Percentiles rank a stretch among this genome's conserved stretches.
Evolutionary conservation across 2,329 filamentous ascomycete genomes (phyloP).

Genomic region (Cladorrhinum sp.): DNA sequence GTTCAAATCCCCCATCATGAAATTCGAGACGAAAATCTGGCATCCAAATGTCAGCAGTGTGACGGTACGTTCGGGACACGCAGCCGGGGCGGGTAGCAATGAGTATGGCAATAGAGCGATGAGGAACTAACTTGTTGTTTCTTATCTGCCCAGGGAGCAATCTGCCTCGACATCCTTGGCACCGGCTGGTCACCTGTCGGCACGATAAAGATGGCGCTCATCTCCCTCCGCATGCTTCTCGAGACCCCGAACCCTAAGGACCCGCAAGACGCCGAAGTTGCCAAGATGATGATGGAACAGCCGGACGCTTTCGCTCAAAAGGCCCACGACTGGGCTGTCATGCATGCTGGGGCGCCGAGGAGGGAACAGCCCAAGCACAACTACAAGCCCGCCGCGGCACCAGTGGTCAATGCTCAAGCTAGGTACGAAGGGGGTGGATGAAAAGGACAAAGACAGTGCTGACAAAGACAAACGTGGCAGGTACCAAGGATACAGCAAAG

Average conservation of each 20-base stretch:
- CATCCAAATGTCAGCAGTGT: conserved; percentile 95
- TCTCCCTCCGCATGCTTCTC: conserved; percentile 90
- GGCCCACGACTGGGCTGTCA: conserved; percentile 87
- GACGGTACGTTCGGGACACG: conserved; percentile 56
- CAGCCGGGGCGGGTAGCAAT: not conserved
- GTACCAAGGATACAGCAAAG: conserved; percentile 83
- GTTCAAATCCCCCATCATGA: conserved; percentile 88
- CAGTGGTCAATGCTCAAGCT: conserved; percentile 19
- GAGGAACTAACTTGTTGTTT: conserved; percentile 14
- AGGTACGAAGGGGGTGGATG: conserved; percentile 10
- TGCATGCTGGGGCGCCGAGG: conserved; percentile 71
- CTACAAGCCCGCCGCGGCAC: conserved; percentile 47
- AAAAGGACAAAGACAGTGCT: not conserved
- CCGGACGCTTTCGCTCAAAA: conserved; percentile 76
- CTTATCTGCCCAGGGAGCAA: conserved; percentile 66
- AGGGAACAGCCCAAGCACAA: conserved; percentile 36
- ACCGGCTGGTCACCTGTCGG: conserved; percentile 92
- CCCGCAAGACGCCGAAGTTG: conserved; percentile 94
- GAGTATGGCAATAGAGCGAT: not conserved
- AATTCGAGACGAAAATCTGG: conserved; percentile 91
- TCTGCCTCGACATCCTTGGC: conserved; percentile 90
- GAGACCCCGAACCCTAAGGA: conserved; percentile 93
- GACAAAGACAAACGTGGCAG: conserved; percentile 40
- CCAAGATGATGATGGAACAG: conserved; percentile 78
- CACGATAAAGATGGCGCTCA: conserved; percentile 91